These are phyloP conservation scores for Thermomucor indicae-seudaticae DNA, from an alignment of 371 early-diverging fungal genomes.

Conservation along the genomic window DNA sequence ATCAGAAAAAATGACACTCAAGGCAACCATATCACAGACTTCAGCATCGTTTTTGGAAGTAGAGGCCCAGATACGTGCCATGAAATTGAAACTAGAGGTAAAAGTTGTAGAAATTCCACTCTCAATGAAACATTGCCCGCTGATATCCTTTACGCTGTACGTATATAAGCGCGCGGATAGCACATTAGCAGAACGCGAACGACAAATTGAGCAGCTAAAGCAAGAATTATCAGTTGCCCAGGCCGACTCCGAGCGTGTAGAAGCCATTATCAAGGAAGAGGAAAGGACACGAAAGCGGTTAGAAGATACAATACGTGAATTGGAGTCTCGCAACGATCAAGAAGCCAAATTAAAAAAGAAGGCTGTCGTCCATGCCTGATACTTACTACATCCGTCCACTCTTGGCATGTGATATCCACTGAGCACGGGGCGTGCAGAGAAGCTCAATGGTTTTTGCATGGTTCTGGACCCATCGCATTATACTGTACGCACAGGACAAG, in stretches of 20 bases:
- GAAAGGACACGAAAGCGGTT: background rate
- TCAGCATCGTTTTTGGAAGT: constrained; percentile 7
- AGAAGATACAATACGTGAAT: constrained; percentile 5
- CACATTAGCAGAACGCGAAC: constrained; percentile 4
- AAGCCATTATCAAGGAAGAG: constrained; percentile 4
- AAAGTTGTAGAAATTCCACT: background rate
- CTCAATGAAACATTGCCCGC: background rate
- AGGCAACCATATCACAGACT: constrained; percentile 4
- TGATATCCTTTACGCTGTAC: background rate
- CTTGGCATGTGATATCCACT: no score
- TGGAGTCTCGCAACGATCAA: constrained; percentile 4
- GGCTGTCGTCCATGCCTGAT: no score
- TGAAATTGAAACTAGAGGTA: constrained; percentile 13
- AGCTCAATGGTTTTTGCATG: no score
- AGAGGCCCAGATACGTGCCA: constrained; percentile 4
- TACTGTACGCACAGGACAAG: no score
- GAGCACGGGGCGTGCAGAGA: no score
- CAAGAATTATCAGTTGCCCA: background rate
- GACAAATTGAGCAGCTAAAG: background rate
- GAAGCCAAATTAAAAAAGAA: background rate
- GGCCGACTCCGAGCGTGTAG: background rate
- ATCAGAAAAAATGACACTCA: background rate
- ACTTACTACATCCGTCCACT: no score
- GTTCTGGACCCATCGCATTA: no score
- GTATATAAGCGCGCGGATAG: constrained; percentile 9